Evolutionary conservation across 345 rosid species (phyloP), one percentile per base, ranked within the genome.

Genomic region (Melastoma malabathricum): DNA sequence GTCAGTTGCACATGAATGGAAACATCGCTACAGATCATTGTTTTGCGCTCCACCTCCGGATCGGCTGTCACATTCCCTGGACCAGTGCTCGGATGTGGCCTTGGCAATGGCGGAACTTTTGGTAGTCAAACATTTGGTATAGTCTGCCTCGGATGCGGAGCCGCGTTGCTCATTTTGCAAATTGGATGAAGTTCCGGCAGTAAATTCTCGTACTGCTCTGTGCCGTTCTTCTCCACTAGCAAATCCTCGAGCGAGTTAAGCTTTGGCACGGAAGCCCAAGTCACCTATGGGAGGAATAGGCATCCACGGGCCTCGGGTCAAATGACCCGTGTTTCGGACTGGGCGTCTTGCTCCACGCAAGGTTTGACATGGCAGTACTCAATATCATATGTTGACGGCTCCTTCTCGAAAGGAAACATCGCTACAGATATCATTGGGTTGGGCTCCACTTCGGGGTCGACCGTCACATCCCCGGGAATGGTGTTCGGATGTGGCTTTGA

Each of bases 121-220:
- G 19, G 34, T 1, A 7, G 12, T 1, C 2, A 8, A 7, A 34
- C 12, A 12, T 34, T 12, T 2, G 77, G 71, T 6, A 41, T 65
- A 1, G 50, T 68, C 15, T 70, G 71, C 18, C 58, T 68, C 14
- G 68, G 68, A 31, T 65, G 63, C 1, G 19, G 51, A 0, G 6
- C 43, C 1, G 22, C 51, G 5, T 72, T 73, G 1, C 51, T 68
- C 8, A 9, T 54, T 3, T 22, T 34, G 0, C 73, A 61, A 44
- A 15, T 68, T 18, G 44, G 58, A 7, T 14, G 62, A 5, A 43
- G 67, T 0, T 64, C 70, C 13, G 60, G 63, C 10, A 62, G 72
- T 10, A 78, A 58, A 43, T 82, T 86, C 56, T 74, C 92, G 0
- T 80, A 83, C 52, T 78, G 86, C 59, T 63, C 83, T 59, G 73